Evolutionary conservation across 225 moss, liverwort and hornwort species (phyloP), one percentile per base, ranked within the genome.

Genomic region (Bryoerythrophyllum caledonicum): DNA sequence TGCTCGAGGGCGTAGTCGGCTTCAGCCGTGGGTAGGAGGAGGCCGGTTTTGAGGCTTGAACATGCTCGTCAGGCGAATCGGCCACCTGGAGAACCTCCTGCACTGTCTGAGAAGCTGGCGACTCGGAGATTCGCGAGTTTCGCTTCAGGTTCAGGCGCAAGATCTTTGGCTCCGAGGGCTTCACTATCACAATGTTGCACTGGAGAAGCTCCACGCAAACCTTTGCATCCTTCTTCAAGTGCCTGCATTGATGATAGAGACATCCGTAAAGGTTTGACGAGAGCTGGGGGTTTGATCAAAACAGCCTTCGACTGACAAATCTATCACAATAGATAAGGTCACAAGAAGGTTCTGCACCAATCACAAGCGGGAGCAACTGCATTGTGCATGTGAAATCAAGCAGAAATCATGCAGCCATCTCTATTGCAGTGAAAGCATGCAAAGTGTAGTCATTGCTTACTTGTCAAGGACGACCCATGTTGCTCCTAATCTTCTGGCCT

Each of bases 381-480:
- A 49, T 19, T 49, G 1, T 46, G 48, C 6, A 49, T 49, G 17
- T 19, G 48, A 19, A 49, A 44, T 44, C 15, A 14, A 44, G 44
- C 15, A 44, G 12, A 15, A 44, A 49, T 49, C 19, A 49, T 49
- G 48, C 6, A 19, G 7, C 48, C 48, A 49, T 19, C 48, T 49
- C 48, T 2, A 49, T 49, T 49, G 19, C 48, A 19, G 6, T 19
- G 48, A 49, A 19, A 19, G 48, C 48, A 49, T 19, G 17, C 17
- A 49, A 8, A 48, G 51, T 13, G 20, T 70, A 16, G 16, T 10
- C 6, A 21, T 2, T 7, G 25, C 84, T 71, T 73, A 83, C 89
- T 75, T 89, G 65, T 89, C 89, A 72, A 89, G 75, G 23, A 89
- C 86, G 73, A 89, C 86, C 89, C 89, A 89, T 8, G 89, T 86